Conservation (phyloP, 2,329 filamentous ascomycete species). For the Penicillium vulpinum region DNA sequence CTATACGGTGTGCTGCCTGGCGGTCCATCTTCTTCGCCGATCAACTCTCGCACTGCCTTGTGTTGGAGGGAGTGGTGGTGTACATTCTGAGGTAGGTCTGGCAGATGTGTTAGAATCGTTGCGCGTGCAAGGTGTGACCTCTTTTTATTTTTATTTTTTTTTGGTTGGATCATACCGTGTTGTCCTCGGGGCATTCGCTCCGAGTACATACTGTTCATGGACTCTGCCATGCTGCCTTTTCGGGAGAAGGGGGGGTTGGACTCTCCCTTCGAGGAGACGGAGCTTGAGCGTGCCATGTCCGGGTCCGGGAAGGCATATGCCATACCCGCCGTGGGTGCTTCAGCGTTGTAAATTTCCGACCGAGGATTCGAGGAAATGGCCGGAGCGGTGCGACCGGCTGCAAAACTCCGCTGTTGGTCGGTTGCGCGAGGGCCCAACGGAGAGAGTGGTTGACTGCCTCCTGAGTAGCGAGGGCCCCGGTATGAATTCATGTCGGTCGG, state of each 20-base stretch:
- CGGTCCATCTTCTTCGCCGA: conserved; percentile 46
- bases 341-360: conserved; percentile 52
- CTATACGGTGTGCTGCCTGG: conserved; percentile 50
- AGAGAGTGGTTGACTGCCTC: conserved; percentile 40
- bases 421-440: conserved; percentile 40
- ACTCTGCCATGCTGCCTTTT: conserved; percentile 50
- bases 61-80: conserved; percentile 52
- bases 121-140: neutral
- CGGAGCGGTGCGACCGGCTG: conserved; percentile 49
- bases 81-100: conserved; percentile 49
- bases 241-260: conserved; percentile 42
- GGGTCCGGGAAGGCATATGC: conserved; percentile 54
- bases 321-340: conserved; percentile 51
- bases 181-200: conserved; percentile 50
- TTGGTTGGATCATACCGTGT: conserved; percentile 41
- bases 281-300: conserved; percentile 43
- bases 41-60: conserved; percentile 50
- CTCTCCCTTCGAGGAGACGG: conserved; percentile 38
- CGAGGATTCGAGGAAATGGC: conserved; percentile 52
- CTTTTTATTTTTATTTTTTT: too few species aligned
- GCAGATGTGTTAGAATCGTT: conserved; percentile 7
- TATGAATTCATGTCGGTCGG: conserved; percentile 41
- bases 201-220: conserved; percentile 50
- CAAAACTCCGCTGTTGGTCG: conserved; percentile 44
- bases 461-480: conserved; percentile 44